Evolutionary conservation across 176 grass and related monocot genomes (phyloP), one percentile per base, ranked within the genome.

Genomic region (Oryza glumipatula): DNA sequence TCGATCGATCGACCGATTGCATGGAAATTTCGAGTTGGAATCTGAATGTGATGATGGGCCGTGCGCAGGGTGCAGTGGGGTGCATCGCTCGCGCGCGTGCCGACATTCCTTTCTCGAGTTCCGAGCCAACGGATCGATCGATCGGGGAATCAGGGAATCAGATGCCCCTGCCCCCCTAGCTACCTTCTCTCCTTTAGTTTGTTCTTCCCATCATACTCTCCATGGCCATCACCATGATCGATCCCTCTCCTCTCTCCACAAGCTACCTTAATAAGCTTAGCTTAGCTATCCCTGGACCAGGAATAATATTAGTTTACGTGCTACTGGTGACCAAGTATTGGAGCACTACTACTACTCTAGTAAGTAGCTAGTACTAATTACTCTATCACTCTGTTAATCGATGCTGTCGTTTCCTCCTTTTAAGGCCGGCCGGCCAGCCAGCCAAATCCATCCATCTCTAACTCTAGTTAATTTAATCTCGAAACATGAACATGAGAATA

Each of bases 101-200:
- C 60, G 80, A 84, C 76, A 84, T 91, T 84, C 85, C 80, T 91
- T 87, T 84, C 19, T 87, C 65, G 80, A 87, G 80, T 56, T 61
- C 80, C 80, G 80, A 87, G 70, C 85, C 80, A 80, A 80, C 22
- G 80, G 77, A 85, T 85, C 82, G 36, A 38, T 84, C 39, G 19
- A 77, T 81, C 49, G 77, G 58, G 58, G 58, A 63, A 63, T 23
- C 58, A 23, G 19, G 19, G 87, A 86, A 86, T 86, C 88, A 48
- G 88, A 86, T 90, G 79, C 54, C 19, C 54, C 16, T 14, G 9
- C 4, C 51, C 49, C 89, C 80, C 58, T 8, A 41, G 39, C 39
- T 41, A 41, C 7, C 39, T 58, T 8, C 21, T 80, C 70, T 83
- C 81, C 81, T 48, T 84, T 38, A 38, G 5, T 38, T 38, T 85